phyloP scores from a whole-genome alignment of 1,139 yeast species.

The Candida sojae region DNA sequence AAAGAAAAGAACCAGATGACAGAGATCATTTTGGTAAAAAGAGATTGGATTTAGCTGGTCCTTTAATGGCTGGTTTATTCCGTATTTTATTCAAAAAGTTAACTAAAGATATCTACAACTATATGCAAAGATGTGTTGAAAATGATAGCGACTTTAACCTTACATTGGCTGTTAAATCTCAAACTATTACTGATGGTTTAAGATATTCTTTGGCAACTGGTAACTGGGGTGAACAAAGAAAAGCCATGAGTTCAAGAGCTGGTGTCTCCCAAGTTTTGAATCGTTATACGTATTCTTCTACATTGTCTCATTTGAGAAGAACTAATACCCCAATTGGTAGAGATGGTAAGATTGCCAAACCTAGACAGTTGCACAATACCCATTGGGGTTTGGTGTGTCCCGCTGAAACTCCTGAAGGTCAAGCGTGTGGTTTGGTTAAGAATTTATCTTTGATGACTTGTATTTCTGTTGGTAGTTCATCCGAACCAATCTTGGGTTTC shows the following conservation, averaged over 20 bases:
- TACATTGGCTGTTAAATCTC: slow-evolving; percentile 95
- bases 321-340: slow-evolving; percentile 98
- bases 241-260: slow-evolving; percentile 98
- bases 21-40: slow-evolving; percentile 99
- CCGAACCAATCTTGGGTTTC: slow-evolving; percentile 90
- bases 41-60: slow-evolving; percentile 98
- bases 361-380: slow-evolving; percentile 97
- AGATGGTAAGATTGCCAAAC: slow-evolving; percentile 97
- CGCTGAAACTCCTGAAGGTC: slow-evolving; percentile 99
- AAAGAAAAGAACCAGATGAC: slow-evolving; percentile 97
- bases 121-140: slow-evolving; percentile 99
- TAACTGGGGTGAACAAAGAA: slow-evolving; percentile 99
- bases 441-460: slow-evolving; percentile 95
- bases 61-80: slow-evolving; percentile 91
- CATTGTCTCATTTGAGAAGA: slow-evolving; percentile 96
- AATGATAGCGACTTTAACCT: slow-evolving; percentile 95
- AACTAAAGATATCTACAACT: slow-evolving; percentile 92
- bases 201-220: slow-evolving; percentile 98
- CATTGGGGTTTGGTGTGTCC: slow-evolving; percentile 99
- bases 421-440: slow-evolving; percentile 98
- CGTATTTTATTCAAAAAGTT: slow-evolving; percentile 91
- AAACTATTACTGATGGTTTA: slow-evolving; percentile 95
- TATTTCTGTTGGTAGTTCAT: slow-evolving; percentile 96
- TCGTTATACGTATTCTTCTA: slow-evolving; percentile 96
- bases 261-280: slow-evolving; percentile 99